Evolutionary conservation across 1,139 yeast genomes (phyloP), one percentile per base, ranked within the genome.

Genomic region (Saccharomyces hybrid): DNA sequence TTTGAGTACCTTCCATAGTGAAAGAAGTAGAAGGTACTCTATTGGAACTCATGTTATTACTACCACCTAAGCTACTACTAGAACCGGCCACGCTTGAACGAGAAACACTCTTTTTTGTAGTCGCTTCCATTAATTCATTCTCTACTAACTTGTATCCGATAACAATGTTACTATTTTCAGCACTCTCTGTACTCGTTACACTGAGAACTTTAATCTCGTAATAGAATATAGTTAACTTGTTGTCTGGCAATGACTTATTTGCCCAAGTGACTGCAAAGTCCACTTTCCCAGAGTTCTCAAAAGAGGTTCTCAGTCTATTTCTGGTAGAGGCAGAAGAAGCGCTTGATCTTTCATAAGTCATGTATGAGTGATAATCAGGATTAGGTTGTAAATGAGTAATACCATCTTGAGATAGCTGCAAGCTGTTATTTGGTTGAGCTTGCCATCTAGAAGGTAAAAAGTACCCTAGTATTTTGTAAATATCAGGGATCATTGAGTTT

Each of bases 161-260:
- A 1, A 76, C 67, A 2, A 76, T 67, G 57, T 76, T 79, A 52
- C 77, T 68, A 51, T 72, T 71, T 13, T 64, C 64, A 23, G 71
- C 69, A 42, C 73, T 66, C 38, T 74, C 73, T 27, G 76, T 69
- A 32, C 73, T 59, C 8, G 71, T 62, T 1, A 66, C 69, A 14
- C 64, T 56, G 7, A 62, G 52, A 2, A 83, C 66, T 50, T 73
- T 72, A 4, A 82, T 71, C 63, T 84, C 89, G 63, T 66, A 84
- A 63, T 84, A 84, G 64, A 77, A 84, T 1, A 83, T 68, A 0
- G 85, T 84, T 49, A 67, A 52, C 23, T 77, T 72, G 16, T 71
- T 66, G 3, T 71, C 61, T 1, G 80, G 76, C 7, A 82, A 68
- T 1, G 73, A 63, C 50, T 70, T 63, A 57, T 81, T 72, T 0